Base-by-base conservation (phyloP, 768 basidiomycete genomes). In the Holtermannia corniformis region DNA sequence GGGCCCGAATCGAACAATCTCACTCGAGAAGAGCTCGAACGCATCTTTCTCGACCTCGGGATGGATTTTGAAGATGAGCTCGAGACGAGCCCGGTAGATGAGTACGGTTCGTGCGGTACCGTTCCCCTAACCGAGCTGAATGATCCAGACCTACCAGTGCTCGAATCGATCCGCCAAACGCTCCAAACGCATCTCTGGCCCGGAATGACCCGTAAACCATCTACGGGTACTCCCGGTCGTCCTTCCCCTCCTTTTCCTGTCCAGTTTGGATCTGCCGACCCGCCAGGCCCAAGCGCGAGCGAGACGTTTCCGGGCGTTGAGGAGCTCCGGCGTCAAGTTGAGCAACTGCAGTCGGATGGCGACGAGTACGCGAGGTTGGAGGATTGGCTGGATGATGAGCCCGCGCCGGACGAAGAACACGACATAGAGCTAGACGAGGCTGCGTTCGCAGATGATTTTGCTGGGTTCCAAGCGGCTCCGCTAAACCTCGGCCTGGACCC, bases 131-230 rank as follows among this genome's bases (percentile, higher is more conserved):
- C 1, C 16, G 14, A 23, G 24, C 16, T 19, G 12, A 44, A 41
- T 59, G 41, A 41, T n/a, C 4, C 44, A 64, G 62, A 57, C n/a
- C 50, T 63, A 16, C 27, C 56, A 3, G 56, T 57, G 2, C 47
- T 61, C 13, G 65, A 67, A 22, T 44, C 27, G 11, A 50, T 67
- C 5, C 49, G 63, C 14, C 61, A 67, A 42, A 67, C 68, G n/a
- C 49, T 70, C 3, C 56, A 59, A 49, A 67, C 68, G 23, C 63
- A 67, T 48, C 50, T 67, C 37, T 70, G 68, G 68, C 65, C 68
- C 1, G 47, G 49, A 4, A 66, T 70, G 68, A 41, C 46, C 5
- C 56, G 64, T 24, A 68, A 64, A 54, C 49, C 61, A 5, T 21
- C 12, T 19, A 40, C 40, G 10, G 57, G 48, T 11, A 21, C 25